Conservation (phyloP, 202 grass and related monocot species). For the Setaria viridis region DNA sequence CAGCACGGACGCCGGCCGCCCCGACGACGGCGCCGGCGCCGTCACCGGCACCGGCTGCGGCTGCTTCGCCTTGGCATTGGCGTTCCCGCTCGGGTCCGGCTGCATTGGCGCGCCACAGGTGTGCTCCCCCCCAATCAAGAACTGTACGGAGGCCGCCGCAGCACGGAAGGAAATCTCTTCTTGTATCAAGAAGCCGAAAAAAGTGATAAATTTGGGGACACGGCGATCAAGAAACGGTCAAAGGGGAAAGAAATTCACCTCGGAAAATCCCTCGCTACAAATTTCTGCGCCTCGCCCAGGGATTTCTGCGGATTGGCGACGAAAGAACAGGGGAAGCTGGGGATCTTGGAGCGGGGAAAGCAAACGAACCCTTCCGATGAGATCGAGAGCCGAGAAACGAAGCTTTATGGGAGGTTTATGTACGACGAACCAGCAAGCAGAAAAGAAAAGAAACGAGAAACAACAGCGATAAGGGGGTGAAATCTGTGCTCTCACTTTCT, state of each 20-base stretch:
- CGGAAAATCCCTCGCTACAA: not conserved
- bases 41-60: slow-evolving; percentile 40
- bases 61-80: slow-evolving; percentile 45
- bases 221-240: slow-evolving; percentile 49
- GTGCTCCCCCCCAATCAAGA: slow-evolving; percentile 38
- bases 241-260: slow-evolving; percentile 39
- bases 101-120: slow-evolving; percentile 54
- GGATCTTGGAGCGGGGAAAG: slow-evolving; percentile 35
- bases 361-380: slow-evolving; percentile 11
- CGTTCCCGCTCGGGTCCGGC: slow-evolving; percentile 49
- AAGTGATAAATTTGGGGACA: slow-evolving; percentile 21
- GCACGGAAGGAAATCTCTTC: slow-evolving; percentile 5
- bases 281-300: not conserved
- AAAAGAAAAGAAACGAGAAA: not conserved
- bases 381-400: slow-evolving; percentile 26
- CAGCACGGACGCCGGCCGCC: slow-evolving; percentile 78
- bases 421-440: slow-evolving; percentile 6
- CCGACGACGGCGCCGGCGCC: slow-evolving; percentile 31
- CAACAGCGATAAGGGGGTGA: slow-evolving; percentile 7
- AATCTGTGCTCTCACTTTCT: slow-evolving; percentile 57
- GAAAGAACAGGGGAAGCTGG: slow-evolving; percentile 31
- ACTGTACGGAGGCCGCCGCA: slow-evolving; percentile 4
- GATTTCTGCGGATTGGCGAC: slow-evolving; percentile 35
- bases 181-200: slow-evolving; percentile 38
- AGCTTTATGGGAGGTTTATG: slow-evolving; percentile 73